Percentiles rank a stretch among this genome's conserved stretches.
Conservation (phyloP, 208 protist genomes). For the Trichomonas vaginalis region DNA sequence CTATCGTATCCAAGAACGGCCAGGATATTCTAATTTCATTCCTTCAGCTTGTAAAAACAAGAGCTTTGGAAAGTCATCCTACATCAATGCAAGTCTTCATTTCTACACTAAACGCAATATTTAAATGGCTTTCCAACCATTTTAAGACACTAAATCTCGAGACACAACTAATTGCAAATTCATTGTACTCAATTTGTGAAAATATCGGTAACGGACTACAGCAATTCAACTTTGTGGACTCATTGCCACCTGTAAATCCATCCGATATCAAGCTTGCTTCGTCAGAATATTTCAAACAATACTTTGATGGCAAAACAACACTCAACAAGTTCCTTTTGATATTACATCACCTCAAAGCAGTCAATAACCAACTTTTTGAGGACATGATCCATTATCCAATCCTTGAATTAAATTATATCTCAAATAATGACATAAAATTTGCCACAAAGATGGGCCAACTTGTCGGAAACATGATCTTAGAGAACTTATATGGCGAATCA, state of each 20-base stretch:
- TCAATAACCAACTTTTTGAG: background rate
- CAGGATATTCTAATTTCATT: background rate
- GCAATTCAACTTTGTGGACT: background rate
- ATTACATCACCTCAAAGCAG: background rate
- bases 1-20: background rate
- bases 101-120: background rate
- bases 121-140: background rate
- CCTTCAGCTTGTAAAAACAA: background rate
- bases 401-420: background rate
- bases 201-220: background rate
- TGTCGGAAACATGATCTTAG: background rate
- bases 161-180: background rate
- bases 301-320: background rate
- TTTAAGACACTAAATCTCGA: background rate
- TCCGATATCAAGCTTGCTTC: background rate
- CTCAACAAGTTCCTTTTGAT: background rate
- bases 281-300: background rate
- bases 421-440: background rate
- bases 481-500: background rate
- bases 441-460: background rate
- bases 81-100: background rate
- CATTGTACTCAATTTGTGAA: slow-evolving; percentile 11
- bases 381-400: background rate
- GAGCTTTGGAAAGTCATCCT: background rate
- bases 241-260: background rate